Percentiles rank a stretch among this genome's conserved stretches.
Evolutionary conservation across 2,329 filamentous ascomycete species (phyloP).

Genomic region (Exophiala xenobiotica): DNA sequence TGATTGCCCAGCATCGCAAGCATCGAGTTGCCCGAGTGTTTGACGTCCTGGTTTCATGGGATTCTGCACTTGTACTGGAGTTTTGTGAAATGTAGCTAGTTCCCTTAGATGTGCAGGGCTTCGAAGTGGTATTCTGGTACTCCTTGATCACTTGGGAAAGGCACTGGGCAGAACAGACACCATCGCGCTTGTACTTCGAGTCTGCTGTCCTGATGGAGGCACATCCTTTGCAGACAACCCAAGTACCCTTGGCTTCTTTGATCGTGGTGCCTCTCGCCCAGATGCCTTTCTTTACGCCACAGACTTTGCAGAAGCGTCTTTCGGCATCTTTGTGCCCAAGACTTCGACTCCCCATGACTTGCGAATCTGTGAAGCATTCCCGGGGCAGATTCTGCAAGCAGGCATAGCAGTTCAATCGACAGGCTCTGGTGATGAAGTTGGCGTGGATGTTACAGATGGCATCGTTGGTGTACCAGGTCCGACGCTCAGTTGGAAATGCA

Average conservation of each 20-base stretch:
- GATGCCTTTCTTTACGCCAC: constrained; percentile 21
- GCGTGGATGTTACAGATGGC: constrained; percentile 14
- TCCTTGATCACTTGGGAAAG: neutral
- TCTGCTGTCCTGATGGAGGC: constrained; percentile 2
- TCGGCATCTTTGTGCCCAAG: constrained; percentile 25
- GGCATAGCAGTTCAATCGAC: constrained; percentile 26
- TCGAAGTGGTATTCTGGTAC: neutral
- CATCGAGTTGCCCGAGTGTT: constrained; percentile 11
- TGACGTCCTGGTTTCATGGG: neutral
- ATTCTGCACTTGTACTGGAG: neutral
- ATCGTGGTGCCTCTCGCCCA: constrained; percentile 23
- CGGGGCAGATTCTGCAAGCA: constrained; percentile 24
- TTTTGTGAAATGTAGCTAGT: neutral
- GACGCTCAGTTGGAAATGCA: constrained; percentile 9
- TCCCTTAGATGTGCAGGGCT: neutral
- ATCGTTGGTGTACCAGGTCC: constrained; percentile 7
- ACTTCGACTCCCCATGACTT: constrained; percentile 21
- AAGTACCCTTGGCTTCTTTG: neutral
- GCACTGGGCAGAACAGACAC: constrained; percentile 11
- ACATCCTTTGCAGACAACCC: constrained; percentile 9
- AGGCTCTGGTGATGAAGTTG: constrained; percentile 10
- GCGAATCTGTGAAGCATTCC: constrained; percentile 21
- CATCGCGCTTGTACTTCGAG: neutral
- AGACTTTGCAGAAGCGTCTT: constrained; percentile 28
- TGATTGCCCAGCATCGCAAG: constrained; percentile 14